These are phyloP conservation scores for Mycosarcoma maydis DNA, from an alignment of 1,284 basidiomycete genomes.

Conservation along the genomic window DNA sequence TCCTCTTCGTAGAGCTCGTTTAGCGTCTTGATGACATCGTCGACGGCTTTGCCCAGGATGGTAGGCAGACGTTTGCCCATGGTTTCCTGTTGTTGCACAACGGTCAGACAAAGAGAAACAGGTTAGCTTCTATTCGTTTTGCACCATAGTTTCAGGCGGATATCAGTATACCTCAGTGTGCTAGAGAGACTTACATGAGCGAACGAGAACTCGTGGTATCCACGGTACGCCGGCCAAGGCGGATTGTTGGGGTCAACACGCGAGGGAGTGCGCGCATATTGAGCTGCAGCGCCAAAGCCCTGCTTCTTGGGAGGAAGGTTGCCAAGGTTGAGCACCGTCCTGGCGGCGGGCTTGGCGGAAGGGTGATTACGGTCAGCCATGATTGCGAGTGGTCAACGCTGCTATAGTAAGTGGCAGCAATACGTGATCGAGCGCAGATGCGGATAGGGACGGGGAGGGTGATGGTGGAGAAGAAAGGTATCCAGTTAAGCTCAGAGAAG, in stretches of 20 bases:
- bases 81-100: slow-evolving; percentile 47
- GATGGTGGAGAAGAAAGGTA: no score
- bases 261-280: slow-evolving; percentile 56
- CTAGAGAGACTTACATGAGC: slow-evolving; percentile 74
- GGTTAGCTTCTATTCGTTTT: slow-evolving; percentile 7
- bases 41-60: slow-evolving; percentile 94
- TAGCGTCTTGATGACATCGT: slow-evolving; percentile 87
- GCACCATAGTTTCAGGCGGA: background rate
- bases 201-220: slow-evolving; percentile 95
- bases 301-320: slow-evolving; percentile 65
- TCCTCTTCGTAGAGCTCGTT: slow-evolving; percentile 83
- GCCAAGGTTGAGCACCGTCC: slow-evolving; percentile 66
- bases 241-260: slow-evolving; percentile 84
- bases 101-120: background rate
- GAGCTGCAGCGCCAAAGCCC: slow-evolving; percentile 45
- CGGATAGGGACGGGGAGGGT: no score
- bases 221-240: slow-evolving; percentile 86
- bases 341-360: slow-evolving; percentile 63
- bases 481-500: no score
- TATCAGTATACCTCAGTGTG: no score
- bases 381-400: slow-evolving; percentile 19
- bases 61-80: slow-evolving; percentile 95
- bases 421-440: no score
- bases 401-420: no score
- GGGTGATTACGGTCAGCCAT: slow-evolving; percentile 58